A percentile compares a stretch with the other conserved stretches of the same genome.
Conservation (phyloP, 2,329 filamentous ascomycete species). For the Aureobasidium lini region DNA sequence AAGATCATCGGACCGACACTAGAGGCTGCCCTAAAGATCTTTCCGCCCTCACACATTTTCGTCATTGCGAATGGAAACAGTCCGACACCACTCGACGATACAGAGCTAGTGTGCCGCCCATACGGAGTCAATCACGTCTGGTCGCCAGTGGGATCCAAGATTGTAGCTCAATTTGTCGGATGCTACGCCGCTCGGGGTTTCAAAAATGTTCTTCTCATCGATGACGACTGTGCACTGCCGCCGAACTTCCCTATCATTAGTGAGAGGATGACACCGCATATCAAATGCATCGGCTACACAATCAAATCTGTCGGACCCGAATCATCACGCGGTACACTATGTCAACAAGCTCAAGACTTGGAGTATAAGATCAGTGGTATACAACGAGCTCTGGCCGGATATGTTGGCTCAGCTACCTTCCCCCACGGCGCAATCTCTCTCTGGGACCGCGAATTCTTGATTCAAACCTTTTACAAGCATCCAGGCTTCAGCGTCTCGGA, state of each 20-base stretch:
- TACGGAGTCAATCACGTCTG: conserved; percentile 44
- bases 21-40: conserved; percentile 39
- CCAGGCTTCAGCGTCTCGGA: conserved; percentile 45
- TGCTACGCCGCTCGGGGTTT: conserved; percentile 39
- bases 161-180: conserved; percentile 44
- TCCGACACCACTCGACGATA: conserved; percentile 40
- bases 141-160: conserved; percentile 43
- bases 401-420: conserved; percentile 41
- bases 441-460: conserved; percentile 41
- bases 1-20: conserved; percentile 36
- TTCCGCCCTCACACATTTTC: conserved; percentile 40
- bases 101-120: conserved; percentile 36
- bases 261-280: conserved; percentile 34
- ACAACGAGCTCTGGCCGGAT: conserved; percentile 37
- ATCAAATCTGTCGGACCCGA: conserved; percentile 32
- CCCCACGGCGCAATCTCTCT: conserved; percentile 46
- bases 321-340: conserved; percentile 17
- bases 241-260: conserved; percentile 42
- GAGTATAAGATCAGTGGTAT: conserved; percentile 47
- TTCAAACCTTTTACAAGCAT: conserved; percentile 40
- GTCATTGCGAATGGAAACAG: conserved; percentile 45
- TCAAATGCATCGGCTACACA: conserved; percentile 43
- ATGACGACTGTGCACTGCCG: conserved; percentile 44
- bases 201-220: conserved; percentile 41
- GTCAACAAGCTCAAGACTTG: conserved; percentile 39